Conservation (phyloP, 768 basidiomycete genomes). For the Tulasnella sp. region DNA sequence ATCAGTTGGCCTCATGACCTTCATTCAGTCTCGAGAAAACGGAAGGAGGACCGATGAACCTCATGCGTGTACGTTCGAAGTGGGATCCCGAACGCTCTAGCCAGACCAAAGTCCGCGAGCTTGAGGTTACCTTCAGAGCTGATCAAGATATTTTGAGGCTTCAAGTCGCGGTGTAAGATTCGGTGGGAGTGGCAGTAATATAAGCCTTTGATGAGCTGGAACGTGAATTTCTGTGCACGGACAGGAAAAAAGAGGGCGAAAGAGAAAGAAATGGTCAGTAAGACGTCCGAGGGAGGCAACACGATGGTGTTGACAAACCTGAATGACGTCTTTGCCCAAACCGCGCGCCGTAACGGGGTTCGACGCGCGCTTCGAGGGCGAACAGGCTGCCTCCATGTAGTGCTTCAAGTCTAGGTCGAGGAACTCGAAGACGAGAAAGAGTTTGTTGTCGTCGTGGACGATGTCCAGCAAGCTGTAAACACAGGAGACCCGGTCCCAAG, state of each 20-base stretch:
- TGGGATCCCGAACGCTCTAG: conserved; percentile 96
- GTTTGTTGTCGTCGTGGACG: conserved; percentile 93
- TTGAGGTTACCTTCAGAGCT: conserved; percentile 87
- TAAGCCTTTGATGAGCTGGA: conserved; percentile 86
- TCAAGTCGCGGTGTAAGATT: conserved; percentile 95
- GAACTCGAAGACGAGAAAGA: conserved; percentile 98
- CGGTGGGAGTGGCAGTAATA: conserved; percentile 93
- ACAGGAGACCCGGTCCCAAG: background rate
- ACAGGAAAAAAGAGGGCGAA: background rate
- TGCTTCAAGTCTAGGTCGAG: conserved; percentile 94
- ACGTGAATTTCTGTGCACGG: conserved; percentile 79
- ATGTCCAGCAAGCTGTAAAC: conserved; percentile 80
- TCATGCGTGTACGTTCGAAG: conserved; percentile 99
- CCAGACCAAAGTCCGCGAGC: conserved; percentile 93
- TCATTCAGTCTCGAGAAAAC: too few relatives aligned
- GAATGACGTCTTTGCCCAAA: conserved; percentile 49
- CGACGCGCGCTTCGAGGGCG: background rate
- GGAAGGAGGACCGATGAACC: conserved; percentile 44
- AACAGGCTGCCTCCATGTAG: conserved; percentile 74
- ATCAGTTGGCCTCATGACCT: background rate
- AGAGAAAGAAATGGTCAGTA: background rate
- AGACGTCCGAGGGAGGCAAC: too few relatives aligned
- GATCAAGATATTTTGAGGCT: conserved; percentile 94
- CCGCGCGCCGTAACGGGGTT: conserved; percentile 16
- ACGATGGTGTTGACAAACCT: conserved; percentile 36